These are phyloP conservation scores for Aspergillus arachidicola DNA, from an alignment of 2,329 filamentous ascomycete species.

Conservation along the genomic window DNA sequence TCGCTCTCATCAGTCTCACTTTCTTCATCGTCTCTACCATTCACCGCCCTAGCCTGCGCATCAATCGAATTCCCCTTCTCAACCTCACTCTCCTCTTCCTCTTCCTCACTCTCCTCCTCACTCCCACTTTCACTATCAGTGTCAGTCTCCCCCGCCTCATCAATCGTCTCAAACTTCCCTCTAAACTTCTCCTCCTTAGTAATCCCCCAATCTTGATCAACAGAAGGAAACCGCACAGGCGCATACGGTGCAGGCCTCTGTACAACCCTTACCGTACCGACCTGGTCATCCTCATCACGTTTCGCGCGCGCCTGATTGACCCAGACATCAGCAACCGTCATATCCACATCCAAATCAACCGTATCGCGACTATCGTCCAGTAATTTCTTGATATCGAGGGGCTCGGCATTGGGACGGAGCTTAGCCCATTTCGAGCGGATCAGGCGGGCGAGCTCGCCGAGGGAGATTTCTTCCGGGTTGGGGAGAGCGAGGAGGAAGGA, in stretches of 20 bases:
- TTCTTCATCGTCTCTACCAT: not conserved
- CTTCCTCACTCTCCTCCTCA: not conserved
- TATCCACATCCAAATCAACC: not conserved
- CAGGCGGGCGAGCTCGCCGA: not conserved
- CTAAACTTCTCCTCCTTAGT: constrained; percentile 20
- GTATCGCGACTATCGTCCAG: not conserved
- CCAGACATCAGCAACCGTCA: constrained; percentile 1
- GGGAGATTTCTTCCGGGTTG: not conserved
- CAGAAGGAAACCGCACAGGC: constrained; percentile 36
- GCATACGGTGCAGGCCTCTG: constrained; percentile 12
- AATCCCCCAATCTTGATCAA: constrained; percentile 39
- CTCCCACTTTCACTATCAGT: not conserved
- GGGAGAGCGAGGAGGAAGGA: constrained; percentile 1
- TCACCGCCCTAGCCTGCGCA: not conserved
- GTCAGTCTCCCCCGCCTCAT: constrained; percentile 15
- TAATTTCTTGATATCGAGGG: constrained; percentile 2
- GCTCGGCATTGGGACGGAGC: not conserved
- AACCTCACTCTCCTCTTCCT: constrained; percentile 2
- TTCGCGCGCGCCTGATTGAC: not conserved
- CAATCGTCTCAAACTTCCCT: constrained; percentile 21
- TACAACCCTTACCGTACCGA: constrained; percentile 4
- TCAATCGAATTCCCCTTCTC: constrained; percentile 2
- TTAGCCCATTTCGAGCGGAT: not conserved
- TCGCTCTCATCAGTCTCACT: not conserved
- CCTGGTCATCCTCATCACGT: not conserved